Percentiles rank a stretch among this genome's conserved stretches.
Evolutionary conservation across 2,329 filamentous ascomycete species (phyloP).

Genomic region (Blumeriella jaapii): DNA sequence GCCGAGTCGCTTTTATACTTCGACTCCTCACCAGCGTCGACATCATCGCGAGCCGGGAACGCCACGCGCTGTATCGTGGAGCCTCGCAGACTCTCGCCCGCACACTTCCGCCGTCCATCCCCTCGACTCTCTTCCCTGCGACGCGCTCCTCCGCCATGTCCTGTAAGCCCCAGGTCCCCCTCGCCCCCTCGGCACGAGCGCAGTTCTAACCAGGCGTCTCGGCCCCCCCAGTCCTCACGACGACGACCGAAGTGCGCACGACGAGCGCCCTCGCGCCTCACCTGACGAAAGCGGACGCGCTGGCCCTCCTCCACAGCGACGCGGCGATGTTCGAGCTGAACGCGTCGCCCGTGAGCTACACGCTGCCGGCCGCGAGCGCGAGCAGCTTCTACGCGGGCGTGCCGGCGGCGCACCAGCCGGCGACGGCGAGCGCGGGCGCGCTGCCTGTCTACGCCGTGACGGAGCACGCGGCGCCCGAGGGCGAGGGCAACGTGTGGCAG

Average conservation of each 20-base stretch:
- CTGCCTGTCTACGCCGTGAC: conserved; percentile 20
- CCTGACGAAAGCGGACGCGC: conserved; percentile 53
- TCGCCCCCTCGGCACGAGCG: no score
- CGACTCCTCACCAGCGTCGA: no score
- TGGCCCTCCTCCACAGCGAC: conserved; percentile 68
- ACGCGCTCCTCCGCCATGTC: conserved; percentile 19
- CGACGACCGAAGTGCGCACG: conserved; percentile 24
- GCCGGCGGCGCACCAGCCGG: conserved; percentile 51
- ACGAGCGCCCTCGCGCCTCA: conserved; percentile 62
- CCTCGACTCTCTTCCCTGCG: no score
- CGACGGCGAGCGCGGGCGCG: conserved; percentile 24
- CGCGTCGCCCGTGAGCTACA: conserved; percentile 63
- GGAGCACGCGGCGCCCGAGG: conserved; percentile 35
- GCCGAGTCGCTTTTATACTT: no score
- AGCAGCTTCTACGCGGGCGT: conserved; percentile 18
- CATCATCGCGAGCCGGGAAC: no score
- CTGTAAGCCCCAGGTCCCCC: conserved; percentile 13
- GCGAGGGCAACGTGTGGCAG: conserved; percentile 66
- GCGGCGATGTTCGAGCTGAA: conserved; percentile 75
- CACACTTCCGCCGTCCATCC: no score
- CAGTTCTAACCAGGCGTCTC: no score
- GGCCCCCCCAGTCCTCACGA: conserved; percentile 15
- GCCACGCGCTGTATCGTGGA: no score
- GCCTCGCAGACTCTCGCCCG: no score
- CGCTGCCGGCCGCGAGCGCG: conserved; percentile 37